Conservation (phyloP, 805 yeast genomes). For the Candida dendrica region DNA sequence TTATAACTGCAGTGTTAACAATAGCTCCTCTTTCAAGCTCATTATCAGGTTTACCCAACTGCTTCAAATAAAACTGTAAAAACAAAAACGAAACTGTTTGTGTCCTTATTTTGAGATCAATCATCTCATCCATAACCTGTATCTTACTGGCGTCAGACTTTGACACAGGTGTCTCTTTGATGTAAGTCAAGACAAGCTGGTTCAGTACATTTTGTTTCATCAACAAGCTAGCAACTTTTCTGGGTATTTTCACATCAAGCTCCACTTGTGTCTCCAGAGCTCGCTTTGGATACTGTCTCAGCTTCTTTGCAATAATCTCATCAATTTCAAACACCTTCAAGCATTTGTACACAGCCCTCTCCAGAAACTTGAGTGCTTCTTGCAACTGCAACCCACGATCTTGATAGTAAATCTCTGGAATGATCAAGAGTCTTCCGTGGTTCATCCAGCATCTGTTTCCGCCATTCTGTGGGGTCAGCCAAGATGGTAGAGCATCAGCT, state of each 20-base stretch:
- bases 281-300: slow-evolving; percentile 22
- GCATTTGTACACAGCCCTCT: slow-evolving; percentile 29
- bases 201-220: slow-evolving; percentile 9
- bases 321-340: slow-evolving; percentile 18
- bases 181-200: not conserved
- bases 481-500: slow-evolving; percentile 37
- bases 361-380: slow-evolving; percentile 35
- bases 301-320: slow-evolving; percentile 9
- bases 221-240: slow-evolving; percentile 12
- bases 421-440: slow-evolving; percentile 29
- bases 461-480: slow-evolving; percentile 40
- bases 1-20: not conserved
- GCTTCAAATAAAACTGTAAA: slow-evolving; percentile 8
- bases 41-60: not conserved
- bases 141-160: not conserved
- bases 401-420: slow-evolving; percentile 31
- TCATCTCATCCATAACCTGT: slow-evolving; percentile 4
- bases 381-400: slow-evolving; percentile 27
- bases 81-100: slow-evolving; percentile 13
- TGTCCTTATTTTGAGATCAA: slow-evolving; percentile 13
- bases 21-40: slow-evolving; percentile 4
- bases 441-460: slow-evolving; percentile 49
- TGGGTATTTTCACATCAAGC: slow-evolving; percentile 9
- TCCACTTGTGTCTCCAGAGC: slow-evolving; percentile 19
- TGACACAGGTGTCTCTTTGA: not conserved